Evolutionary conservation across 306 rosid genomes (phyloP), one percentile per base, ranked within the genome.

Genomic region (Lathyrus aphaca): DNA sequence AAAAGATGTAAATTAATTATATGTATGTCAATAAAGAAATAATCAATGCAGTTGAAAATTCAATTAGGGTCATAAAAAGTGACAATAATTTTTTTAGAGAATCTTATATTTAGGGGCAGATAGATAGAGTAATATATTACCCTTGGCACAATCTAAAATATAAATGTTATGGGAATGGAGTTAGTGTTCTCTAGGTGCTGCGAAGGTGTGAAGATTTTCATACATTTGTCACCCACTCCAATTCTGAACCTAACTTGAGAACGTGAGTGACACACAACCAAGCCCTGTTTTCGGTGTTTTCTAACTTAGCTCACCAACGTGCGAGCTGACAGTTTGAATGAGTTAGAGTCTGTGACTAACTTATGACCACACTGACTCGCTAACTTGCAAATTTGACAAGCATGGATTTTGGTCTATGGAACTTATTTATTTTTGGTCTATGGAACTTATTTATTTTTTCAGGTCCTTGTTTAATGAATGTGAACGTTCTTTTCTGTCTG

Each of bases 351-450:
- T 25, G 37, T 5, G 1, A 55, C 38, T 25, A 55, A 55, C 10
- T 5, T 6, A 38, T 21, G 35, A 12, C 30, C 57, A 21, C 25
- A 7, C 59, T 13, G 2, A 27, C 11, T 13, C 1, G 3, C 5
- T 23, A 54, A 23, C 37, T 25, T 18, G 2, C 17, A 5, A 14
- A 27, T 27, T 56, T 56, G 19, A 14, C 11, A 27, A 27, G 18
- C 38, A 7, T 56, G 62, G 19, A 6, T 62, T 60, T 42, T 50
- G 37, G 29, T 62, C 19, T 18, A 51, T 73, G 71, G 30, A 60
- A n/a, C 53, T 67, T 72, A 21, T 21, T 21, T 21, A 21, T 25
- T 25, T 23, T 23, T 23, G 25, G 25, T 23, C 25, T 23, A 2
- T 23, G 25, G 25, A 23, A 23, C 40, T 11, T n/a, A 43, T 74